Percentiles rank a stretch among this genome's conserved stretches.
These are phyloP conservation scores for Pseudonitzschia multiseries DNA, from an alignment of 108 stramenopile species.

Conservation along the genomic window DNA sequence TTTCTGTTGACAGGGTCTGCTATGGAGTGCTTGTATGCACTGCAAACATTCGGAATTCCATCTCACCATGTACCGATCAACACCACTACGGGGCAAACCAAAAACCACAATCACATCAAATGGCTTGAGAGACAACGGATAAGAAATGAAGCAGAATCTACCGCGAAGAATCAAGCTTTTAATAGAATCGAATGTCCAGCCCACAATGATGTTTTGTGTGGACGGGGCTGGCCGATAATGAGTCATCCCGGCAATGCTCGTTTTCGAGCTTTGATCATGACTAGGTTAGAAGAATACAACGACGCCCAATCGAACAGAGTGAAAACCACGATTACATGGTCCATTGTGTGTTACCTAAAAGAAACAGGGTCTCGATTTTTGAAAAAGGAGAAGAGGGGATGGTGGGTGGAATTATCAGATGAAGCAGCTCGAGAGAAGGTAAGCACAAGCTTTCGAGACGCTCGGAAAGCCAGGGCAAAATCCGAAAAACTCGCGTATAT, in stretches of 20 bases:
- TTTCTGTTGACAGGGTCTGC: not conserved
- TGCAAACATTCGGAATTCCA: constrained; percentile 30
- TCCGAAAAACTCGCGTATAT: not conserved
- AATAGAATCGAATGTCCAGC: constrained; percentile 13
- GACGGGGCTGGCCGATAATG: constrained; percentile 28
- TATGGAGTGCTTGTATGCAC: constrained; percentile 12
- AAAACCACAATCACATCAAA: not conserved
- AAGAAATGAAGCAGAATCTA: not conserved
- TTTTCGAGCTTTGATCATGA: constrained; percentile 18
- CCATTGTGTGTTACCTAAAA: constrained; percentile 18
- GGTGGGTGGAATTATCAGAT: constrained; percentile 27
- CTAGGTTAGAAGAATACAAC: constrained; percentile 3
- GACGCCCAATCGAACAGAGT: not conserved
- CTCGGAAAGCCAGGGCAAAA: constrained; percentile 5
- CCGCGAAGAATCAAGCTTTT: not conserved
- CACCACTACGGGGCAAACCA: not conserved
- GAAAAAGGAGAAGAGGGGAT: not conserved
- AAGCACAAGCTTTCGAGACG: constrained; percentile 21
- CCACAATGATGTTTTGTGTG: constrained; percentile 29
- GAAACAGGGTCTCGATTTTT: constrained; percentile 19
- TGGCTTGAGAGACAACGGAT: not conserved
- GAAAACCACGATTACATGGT: constrained; percentile 19
- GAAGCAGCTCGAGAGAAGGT: constrained; percentile 27
- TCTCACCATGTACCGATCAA: constrained; percentile 17
- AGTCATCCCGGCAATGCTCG: constrained; percentile 33